Percentiles rank a stretch among this genome's conserved stretches.
Conservation (phyloP, 2,329 filamentous ascomycete species). For the Clonostachys chloroleuca region DNA sequence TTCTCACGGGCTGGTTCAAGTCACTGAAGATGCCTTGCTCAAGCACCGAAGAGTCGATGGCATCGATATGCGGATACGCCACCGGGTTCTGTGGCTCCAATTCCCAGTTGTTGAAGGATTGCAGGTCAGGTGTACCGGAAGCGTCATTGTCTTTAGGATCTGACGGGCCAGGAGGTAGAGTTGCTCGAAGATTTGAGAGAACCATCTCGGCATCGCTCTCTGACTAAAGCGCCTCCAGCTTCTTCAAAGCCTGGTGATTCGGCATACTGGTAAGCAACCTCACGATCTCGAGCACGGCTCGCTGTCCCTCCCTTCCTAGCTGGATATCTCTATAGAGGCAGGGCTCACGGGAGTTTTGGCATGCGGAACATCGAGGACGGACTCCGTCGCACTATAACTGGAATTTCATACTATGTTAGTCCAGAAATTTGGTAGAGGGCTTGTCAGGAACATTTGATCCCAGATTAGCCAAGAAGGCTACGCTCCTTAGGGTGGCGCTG, state of each 20-base stretch:
- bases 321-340: too few relatives aligned
- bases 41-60: too few relatives aligned
- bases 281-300: neutral
- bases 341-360: too few relatives aligned
- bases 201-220: too few relatives aligned
- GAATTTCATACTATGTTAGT: neutral
- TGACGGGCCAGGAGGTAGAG: neutral
- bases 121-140: neutral
- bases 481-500: neutral
- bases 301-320: too few relatives aligned
- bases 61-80: too few relatives aligned
- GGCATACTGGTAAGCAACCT: neutral
- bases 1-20: neutral
- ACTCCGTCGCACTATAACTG: neutral
- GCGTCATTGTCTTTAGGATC: neutral
- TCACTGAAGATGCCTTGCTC: neutral
- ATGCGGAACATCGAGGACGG: neutral
- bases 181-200: too few relatives aligned
- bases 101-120: neutral
- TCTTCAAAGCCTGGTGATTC: neutral
- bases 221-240: too few relatives aligned
- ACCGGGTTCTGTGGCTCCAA: neutral
- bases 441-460: too few relatives aligned
- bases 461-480: too few relatives aligned
- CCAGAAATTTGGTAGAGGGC: neutral